phyloP scores from a whole-genome alignment of 306 rosid genomes.

The Pachyrhizus erosus region DNA sequence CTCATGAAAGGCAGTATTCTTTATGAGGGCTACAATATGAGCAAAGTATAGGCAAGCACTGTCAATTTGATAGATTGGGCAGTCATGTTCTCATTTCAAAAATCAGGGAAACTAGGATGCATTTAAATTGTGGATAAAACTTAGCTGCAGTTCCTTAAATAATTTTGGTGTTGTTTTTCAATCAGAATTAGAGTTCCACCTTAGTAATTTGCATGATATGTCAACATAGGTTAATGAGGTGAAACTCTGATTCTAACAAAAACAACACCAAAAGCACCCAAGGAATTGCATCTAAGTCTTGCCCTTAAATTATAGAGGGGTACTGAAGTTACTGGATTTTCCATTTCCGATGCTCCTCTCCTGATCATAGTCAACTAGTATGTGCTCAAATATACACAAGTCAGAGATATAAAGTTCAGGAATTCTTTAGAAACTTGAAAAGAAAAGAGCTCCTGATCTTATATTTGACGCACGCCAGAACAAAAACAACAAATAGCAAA shows the following conservation, averaged over 20 bases:
- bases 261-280: neutral
- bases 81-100: neutral
- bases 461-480: constrained; percentile 18
- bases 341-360: neutral
- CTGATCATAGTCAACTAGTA: constrained; percentile 16
- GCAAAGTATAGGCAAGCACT: neutral
- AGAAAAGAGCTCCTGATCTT: constrained; percentile 17
- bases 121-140: neutral
- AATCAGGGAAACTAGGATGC: neutral
- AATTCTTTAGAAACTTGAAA: constrained; percentile 22
- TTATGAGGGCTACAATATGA: neutral
- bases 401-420: constrained; percentile 16
- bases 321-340: constrained; percentile 3
- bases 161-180: neutral
- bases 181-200: neutral
- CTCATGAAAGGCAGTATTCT: neutral
- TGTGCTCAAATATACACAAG: neutral
- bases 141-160: neutral
- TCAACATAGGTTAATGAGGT: neutral
- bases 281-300: neutral
- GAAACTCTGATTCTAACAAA: neutral
- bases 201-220: neutral
- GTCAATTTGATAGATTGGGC: neutral
- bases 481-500: constrained; percentile 32
- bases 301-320: neutral